Percentiles rank a stretch among this genome's conserved stretches.
phyloP scores from a whole-genome alignment of 805 yeast species.

The Wickerhamomyces queroliae region DNA sequence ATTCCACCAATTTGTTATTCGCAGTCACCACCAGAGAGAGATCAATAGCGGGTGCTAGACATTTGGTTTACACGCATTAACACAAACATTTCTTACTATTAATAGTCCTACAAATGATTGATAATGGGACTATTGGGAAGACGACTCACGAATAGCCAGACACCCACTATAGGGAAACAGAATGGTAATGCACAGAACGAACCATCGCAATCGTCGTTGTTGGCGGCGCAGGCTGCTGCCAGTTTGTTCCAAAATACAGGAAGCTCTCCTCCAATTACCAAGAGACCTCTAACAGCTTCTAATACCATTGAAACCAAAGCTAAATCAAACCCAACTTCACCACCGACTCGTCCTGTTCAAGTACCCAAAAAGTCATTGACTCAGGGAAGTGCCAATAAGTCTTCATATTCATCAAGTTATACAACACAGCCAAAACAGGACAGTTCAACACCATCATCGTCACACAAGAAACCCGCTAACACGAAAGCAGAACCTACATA shows the following conservation, averaged over 20 bases:
- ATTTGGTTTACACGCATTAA: too few species aligned
- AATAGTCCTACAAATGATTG: not conserved
- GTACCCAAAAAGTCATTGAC: too few species aligned
- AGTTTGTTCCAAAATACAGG: slow-evolving; percentile 1
- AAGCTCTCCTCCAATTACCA: slow-evolving; percentile 1
- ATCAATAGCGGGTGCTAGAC: too few species aligned
- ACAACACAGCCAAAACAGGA: not conserved
- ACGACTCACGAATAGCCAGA: not conserved
- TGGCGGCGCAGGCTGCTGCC: slow-evolving; percentile 22
- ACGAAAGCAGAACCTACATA: not conserved
- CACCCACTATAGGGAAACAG: slow-evolving; percentile 7
- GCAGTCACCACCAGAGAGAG: too few species aligned
- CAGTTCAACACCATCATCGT: not conserved
- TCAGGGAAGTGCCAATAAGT: too few species aligned
- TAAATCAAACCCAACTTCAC: slow-evolving; percentile 6
- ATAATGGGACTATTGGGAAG: not conserved
- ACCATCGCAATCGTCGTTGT: slow-evolving; percentile 5
- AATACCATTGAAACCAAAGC: not conserved
- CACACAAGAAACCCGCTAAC: too few species aligned
- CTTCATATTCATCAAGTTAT: too few species aligned
- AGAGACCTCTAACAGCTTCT: slow-evolving; percentile 22
- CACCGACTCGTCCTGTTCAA: slow-evolving; percentile 1
- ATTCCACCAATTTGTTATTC: too few species aligned
- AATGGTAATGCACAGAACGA: slow-evolving; percentile 2
- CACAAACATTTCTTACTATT: too few species aligned